A percentile compares a stretch with the other conserved stretches of the same genome.
These are phyloP conservation scores for Cucurbita maxima DNA, from an alignment of 306 rosid genomes.

Conservation along the genomic window DNA sequence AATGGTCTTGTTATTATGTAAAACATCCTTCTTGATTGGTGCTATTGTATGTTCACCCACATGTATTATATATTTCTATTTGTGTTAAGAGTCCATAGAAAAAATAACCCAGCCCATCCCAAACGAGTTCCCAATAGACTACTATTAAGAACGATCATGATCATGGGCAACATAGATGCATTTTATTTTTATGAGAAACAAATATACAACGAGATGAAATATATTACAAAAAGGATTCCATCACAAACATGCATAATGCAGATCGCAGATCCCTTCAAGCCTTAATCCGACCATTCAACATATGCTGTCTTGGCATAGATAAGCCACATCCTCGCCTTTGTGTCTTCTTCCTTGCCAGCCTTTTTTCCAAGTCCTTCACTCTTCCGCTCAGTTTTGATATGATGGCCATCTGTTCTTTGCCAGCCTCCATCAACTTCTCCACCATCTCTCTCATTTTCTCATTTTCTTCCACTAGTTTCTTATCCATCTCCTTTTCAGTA, in stretches of 20 bases:
- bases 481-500: neutral
- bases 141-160: neutral
- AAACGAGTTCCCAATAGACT: too few species aligned
- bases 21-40: constrained; percentile 16
- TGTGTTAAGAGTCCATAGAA: neutral
- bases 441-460: constrained; percentile 36
- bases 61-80: neutral
- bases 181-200: neutral
- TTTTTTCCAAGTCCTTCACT: constrained; percentile 60
- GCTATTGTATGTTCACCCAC: neutral
- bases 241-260: neutral
- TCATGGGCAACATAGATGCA: neutral
- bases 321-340: neutral
- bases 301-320: neutral
- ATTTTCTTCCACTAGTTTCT: constrained; percentile 32
- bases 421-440: constrained; percentile 46
- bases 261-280: neutral
- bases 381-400: constrained; percentile 41
- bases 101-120: too few species aligned
- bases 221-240: neutral
- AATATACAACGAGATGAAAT: neutral
- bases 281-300: neutral
- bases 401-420: constrained; percentile 41
- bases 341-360: constrained; percentile 34
- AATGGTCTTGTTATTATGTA: neutral